Base-by-base conservation (phyloP, 257 asterid genomes). In the Ilex asprella region DNA sequence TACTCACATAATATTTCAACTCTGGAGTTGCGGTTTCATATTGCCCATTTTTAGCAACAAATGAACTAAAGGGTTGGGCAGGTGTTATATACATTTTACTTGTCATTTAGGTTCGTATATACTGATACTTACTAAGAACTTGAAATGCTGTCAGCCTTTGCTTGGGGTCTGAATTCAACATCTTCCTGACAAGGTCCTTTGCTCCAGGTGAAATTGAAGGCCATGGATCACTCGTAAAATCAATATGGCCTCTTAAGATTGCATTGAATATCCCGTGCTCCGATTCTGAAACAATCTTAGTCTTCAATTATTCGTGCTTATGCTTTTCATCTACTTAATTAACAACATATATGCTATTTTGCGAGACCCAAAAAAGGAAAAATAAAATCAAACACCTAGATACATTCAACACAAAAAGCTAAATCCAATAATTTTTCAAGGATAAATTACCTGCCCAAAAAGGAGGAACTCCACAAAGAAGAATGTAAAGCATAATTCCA, bases 231-330 rank as follows among this genome's bases (percentile, higher is more conserved):
- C 84, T 72, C 12, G 86, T 69, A 66, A 93, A 93, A 74, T 93
- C 97, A 8, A 93, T 11, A 16, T 89, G 99, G 2, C 92, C 96
- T 2, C 89, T 74, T 70, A 93, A 64, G 15, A 93, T 93, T 7
- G 96, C 84, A 29, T 83, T 93, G 84, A 93, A 93, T 77, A 92
- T 92, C 60, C 96, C 99, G 39, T 86, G 82, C 74, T 92, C 99
- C 41, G 95, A 79, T 64, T 92, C 97, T 76, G 84, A 63, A 30
- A 35, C 12, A 43, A 27, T 9, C 46, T 14, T 9, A 13, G 57
- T 31, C n/a, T 2, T 27, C 10, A 32, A 59, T 30, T 64, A n/a
- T 27, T 12, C 54, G 5, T 44, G 9, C 50, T 21, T 35, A 35
- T 35, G 41, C 41, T 8, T 3, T 2, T 35, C 41, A 4, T 35